A percentile compares a stretch with the other conserved stretches of the same genome.
phyloP scores from a whole-genome alignment of 371 early-diverging fungal species.

The Rhizomucor pusillus region DNA sequence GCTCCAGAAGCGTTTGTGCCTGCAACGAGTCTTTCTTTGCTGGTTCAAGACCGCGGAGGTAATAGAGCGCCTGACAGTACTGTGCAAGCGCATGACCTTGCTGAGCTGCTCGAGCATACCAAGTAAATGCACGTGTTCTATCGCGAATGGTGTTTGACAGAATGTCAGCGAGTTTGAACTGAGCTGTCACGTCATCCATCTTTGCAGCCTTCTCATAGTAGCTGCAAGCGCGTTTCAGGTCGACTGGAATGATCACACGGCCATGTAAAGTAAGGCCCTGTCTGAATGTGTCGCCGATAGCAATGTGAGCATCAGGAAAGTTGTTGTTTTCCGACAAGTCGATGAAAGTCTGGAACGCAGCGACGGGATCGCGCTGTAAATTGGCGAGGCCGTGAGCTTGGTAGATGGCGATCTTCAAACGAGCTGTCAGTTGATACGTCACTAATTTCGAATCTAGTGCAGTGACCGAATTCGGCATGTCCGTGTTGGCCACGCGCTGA shows the following conservation, averaged over 20 bases:
- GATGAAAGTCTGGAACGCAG: constrained; percentile 20
- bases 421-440: constrained; percentile 13
- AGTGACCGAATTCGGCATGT: too few species aligned
- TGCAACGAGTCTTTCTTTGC: constrained; percentile 20
- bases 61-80: constrained; percentile 41
- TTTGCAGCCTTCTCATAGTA: constrained; percentile 30
- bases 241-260: constrained; percentile 2
- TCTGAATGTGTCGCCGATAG: constrained; percentile 2
- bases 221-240: constrained; percentile 19
- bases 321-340: constrained; percentile 13
- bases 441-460: constrained; percentile 17
- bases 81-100: constrained; percentile 42
- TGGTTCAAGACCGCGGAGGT: constrained; percentile 38
- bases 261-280: constrained; percentile 5
- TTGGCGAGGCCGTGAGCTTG: constrained; percentile 3
- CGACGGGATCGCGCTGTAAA: constrained; percentile 1
- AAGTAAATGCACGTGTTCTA: constrained; percentile 37
- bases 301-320: constrained; percentile 27
- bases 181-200: constrained; percentile 23
- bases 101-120: constrained; percentile 50
- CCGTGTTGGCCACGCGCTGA: constrained; percentile 2
- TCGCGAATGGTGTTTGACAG: constrained; percentile 27
- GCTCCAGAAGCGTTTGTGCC: constrained; percentile 31
- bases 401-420: constrained; percentile 6
- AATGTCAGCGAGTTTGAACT: constrained; percentile 34